phyloP scores from a whole-genome alignment of 192 early-diverging fungal species.

The Backusella westeae region DNA sequence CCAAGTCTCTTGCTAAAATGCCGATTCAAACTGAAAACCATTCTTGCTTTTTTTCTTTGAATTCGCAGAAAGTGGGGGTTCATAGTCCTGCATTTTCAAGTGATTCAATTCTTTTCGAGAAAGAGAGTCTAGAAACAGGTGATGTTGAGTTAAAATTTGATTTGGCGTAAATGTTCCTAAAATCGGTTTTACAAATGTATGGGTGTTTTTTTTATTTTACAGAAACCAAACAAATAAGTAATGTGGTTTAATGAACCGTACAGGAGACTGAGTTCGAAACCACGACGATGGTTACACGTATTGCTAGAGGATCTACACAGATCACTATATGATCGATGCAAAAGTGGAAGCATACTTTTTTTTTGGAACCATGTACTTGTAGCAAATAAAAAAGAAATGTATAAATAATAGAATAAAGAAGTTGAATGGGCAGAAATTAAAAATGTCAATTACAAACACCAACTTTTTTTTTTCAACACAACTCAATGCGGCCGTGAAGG shows the following conservation, averaged over 20 bases:
- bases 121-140: not conserved
- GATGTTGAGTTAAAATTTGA: not conserved
- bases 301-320: not conserved
- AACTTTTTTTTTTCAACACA: not conserved
- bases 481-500: not conserved
- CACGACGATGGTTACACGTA: not conserved
- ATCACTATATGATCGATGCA: not conserved
- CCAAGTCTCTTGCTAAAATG: too few species aligned
- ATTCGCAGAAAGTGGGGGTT: too few species aligned
- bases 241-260: not conserved
- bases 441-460: not conserved
- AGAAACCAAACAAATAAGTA: not conserved
- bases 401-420: not conserved
- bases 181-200: not conserved
- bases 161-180: slow-evolving; percentile 4
- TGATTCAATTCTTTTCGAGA: not conserved
- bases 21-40: too few species aligned
- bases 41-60: too few species aligned
- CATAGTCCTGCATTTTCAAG: too few species aligned
- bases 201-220: not conserved
- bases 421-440: not conserved
- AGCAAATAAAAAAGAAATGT: not conserved
- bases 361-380: not conserved
- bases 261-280: not conserved
- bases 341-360: not conserved